Percentiles rank a stretch among this genome's conserved stretches.
Evolutionary conservation across 1,139 yeast species (phyloP).

Genomic region (Suhomyces panamericanus): DNA sequence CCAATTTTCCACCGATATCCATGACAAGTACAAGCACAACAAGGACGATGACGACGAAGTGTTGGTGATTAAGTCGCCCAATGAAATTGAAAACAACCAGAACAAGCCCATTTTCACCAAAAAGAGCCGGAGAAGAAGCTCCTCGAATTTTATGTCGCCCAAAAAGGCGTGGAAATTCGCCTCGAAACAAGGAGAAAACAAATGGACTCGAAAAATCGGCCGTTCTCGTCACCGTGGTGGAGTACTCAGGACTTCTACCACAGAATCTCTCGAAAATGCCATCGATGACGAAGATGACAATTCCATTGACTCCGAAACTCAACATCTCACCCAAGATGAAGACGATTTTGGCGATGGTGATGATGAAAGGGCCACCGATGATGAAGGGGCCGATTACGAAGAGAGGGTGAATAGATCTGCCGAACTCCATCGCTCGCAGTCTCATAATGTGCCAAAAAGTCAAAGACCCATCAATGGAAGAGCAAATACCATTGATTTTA

Average conservation of each 20-base stretch:
- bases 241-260: constrained; percentile 17
- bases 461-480: constrained; percentile 26
- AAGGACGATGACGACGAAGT: constrained; percentile 56
- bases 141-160: constrained; percentile 8
- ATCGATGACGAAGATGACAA: constrained; percentile 15
- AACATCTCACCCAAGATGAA: constrained; percentile 6
- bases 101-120: constrained; percentile 39
- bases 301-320: constrained; percentile 12
- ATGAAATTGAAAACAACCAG: constrained; percentile 54
- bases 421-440: constrained; percentile 27
- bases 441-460: constrained; percentile 14
- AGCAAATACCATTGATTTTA: constrained; percentile 47
- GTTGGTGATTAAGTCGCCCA: constrained; percentile 75
- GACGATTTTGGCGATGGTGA: constrained; percentile 17
- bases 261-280: constrained; percentile 9
- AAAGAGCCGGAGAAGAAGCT: constrained; percentile 16
- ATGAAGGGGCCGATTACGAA: constrained; percentile 17
- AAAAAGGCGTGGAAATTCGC: constrained; percentile 13
- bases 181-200: constrained; percentile 11
- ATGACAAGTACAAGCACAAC: constrained; percentile 26
- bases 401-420: constrained; percentile 10
- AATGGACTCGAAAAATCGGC: constrained; percentile 15
- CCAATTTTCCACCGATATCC: constrained; percentile 11
- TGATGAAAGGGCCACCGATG: constrained; percentile 18
- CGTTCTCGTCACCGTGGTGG: constrained; percentile 5